Base-by-base conservation (phyloP, 257 asterid genomes). In the Rehmannia glutinosa region DNA sequence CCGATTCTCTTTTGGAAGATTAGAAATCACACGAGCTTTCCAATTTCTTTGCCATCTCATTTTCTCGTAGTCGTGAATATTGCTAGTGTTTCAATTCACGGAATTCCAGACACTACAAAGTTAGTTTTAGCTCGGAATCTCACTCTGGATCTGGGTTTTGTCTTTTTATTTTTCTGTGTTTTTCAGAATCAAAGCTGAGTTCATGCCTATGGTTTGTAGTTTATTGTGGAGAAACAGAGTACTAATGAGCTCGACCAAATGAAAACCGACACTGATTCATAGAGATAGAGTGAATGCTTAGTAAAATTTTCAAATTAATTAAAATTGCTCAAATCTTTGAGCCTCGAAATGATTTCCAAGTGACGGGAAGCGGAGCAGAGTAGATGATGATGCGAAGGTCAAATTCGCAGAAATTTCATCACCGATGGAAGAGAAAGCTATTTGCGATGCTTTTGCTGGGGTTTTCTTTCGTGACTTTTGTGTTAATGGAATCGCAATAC, bases 381-480 rank as follows among this genome's bases (percentile, higher is more conserved):
- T 24, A 30, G 62, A 64, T 76, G 62, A 64, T 76, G 80, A 78
- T 49, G 73, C 61, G 82, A 10, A 75, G 79, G 73, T 61, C 81
- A 3, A 81, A 70, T 75, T 83, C 81, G 25, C 82, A 69, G 64
- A 86, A 86, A 73, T 76, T 75, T 57, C 84, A 73, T 6, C 85
- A 80, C 35, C 74, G 85, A 78, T 86, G 95, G 96, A 87, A 68
- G 82, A 75, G 77, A 81, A 89, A 89, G 76, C 75, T 85, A 30
- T 66, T 83, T n/a, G 75, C 66, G 53, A 57, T 75, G 83, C 62
- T 89, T 69, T 54, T 83, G 56, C 35, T 85, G 23, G 78, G 68
- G 0, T 66, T 80, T 62, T 85, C 83, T 69, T 68, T 85, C 51
- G 84, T 65, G 43, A 82, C 84, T 4, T 49, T 89, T 71, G 61